Conservation (phyloP, 345 rosid genomes). For the Arabidopsis arenosa region DNA sequence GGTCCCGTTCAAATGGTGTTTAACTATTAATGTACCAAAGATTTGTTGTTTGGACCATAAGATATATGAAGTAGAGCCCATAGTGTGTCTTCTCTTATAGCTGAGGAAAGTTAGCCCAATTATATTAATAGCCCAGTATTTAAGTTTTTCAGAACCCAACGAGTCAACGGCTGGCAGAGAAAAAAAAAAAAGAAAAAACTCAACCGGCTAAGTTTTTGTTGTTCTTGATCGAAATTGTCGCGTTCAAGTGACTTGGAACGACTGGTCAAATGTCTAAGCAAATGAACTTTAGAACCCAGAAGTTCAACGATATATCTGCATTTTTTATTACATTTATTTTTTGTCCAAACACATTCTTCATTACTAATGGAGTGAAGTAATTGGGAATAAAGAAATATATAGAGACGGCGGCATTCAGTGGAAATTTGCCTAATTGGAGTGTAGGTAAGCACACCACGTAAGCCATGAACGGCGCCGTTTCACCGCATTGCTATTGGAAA, state of each 20-base stretch:
- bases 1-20: background rate
- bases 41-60: background rate
- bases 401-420: constrained; percentile 32
- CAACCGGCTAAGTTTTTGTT: no score
- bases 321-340: background rate
- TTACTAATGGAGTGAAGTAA: background rate
- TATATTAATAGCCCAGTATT: background rate
- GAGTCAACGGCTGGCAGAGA: background rate
- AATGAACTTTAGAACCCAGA: background rate
- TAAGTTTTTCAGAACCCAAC: background rate
- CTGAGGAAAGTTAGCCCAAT: background rate
- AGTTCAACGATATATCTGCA: background rate
- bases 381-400: background rate
- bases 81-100: background rate
- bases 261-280: background rate
- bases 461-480: constrained; percentile 35
- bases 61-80: constrained; percentile 4
- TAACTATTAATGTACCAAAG: background rate
- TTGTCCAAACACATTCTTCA: no score
- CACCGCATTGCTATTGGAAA: constrained; percentile 13
- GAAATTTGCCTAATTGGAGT: constrained; percentile 27
- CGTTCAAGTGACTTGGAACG: background rate
- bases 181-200: background rate
- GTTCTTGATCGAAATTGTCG: background rate
- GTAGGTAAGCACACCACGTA: constrained; percentile 26